Evolutionary conservation across 1,284 basidiomycete species (phyloP).

Genomic region (Bjerkandera adusta): DNA sequence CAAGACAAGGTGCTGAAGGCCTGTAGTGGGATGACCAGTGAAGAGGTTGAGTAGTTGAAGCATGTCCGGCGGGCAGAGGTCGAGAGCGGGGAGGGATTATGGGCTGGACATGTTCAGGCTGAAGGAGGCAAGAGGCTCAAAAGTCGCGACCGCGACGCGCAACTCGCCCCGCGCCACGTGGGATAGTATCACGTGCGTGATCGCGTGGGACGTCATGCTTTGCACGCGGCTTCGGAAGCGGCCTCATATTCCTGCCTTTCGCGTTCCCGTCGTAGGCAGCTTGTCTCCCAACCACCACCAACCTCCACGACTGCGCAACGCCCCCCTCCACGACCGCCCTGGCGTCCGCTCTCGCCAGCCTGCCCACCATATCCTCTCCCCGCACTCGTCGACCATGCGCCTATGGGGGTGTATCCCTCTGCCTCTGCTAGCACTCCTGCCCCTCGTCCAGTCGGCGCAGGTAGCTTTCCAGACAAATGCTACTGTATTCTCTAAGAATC

Average conservation of each 20-base stretch:
- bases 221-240: background rate
- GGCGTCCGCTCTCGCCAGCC: background rate
- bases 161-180: constrained; percentile 1
- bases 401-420: constrained; percentile 34
- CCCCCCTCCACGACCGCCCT: background rate
- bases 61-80: constrained; percentile 34
- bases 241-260: background rate
- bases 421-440: constrained; percentile 34
- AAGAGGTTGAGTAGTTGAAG: constrained; percentile 58
- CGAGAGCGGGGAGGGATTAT: background rate
- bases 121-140: background rate
- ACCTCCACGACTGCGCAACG: background rate
- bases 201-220: constrained; percentile 6
- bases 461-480: constrained; percentile 25
- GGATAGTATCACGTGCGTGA: background rate
- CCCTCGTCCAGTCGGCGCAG: constrained; percentile 33
- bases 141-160: background rate
- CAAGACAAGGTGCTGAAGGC: constrained; percentile 55
- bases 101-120: background rate
- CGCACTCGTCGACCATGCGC: constrained; percentile 31
- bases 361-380: constrained; percentile 1
- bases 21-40: constrained; percentile 54
- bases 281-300: background rate
- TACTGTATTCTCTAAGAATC: constrained; percentile 44
- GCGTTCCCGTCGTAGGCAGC: background rate